Percentiles rank a stretch among this genome's conserved stretches.
These are phyloP conservation scores for Phytophthora lateralis DNA, from an alignment of 352 stramenopile species.

Conservation along the genomic window DNA sequence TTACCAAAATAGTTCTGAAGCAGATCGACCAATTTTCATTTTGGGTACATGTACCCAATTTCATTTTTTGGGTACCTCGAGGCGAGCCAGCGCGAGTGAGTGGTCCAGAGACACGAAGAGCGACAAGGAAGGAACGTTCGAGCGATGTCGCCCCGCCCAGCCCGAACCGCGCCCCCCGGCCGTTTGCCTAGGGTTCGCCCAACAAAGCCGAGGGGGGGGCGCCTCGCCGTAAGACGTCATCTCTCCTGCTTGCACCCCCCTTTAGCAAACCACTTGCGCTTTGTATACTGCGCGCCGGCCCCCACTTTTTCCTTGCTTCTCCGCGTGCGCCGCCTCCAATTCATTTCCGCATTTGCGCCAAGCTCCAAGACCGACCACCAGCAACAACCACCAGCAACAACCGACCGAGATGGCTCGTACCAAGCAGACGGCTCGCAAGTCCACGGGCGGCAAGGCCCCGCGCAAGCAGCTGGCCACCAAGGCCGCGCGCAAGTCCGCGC, in stretches of 20 bases:
- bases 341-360: conserved; percentile 56
- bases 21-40: no score
- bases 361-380: conserved; percentile 27
- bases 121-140: conserved; percentile 32
- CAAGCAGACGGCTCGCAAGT: conserved; percentile 98
- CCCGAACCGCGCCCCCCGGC: conserved; percentile 3
- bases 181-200: conserved; percentile 6
- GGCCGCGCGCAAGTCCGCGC: conserved; percentile 91
- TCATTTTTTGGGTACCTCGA: no score
- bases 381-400: background rate
- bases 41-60: no score
- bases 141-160: conserved; percentile 38
- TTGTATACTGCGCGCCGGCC: conserved; percentile 38
- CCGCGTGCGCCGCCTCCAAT: background rate
- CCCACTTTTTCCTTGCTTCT: conserved; percentile 10
- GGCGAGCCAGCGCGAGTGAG: conserved; percentile 34
- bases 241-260: conserved; percentile 47
- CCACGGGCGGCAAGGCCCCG: conserved; percentile 93
- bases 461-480: conserved; percentile 95
- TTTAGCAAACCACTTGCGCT: conserved; percentile 39
- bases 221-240: conserved; percentile 20
- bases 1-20: no score
- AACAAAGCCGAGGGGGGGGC: conserved; percentile 18
- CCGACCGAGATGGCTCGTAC: conserved; percentile 90
- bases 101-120: conserved; percentile 45